Base-by-base conservation (phyloP, 2,329 filamentous ascomycete genomes). In the Botryotinia narcissicola region DNA sequence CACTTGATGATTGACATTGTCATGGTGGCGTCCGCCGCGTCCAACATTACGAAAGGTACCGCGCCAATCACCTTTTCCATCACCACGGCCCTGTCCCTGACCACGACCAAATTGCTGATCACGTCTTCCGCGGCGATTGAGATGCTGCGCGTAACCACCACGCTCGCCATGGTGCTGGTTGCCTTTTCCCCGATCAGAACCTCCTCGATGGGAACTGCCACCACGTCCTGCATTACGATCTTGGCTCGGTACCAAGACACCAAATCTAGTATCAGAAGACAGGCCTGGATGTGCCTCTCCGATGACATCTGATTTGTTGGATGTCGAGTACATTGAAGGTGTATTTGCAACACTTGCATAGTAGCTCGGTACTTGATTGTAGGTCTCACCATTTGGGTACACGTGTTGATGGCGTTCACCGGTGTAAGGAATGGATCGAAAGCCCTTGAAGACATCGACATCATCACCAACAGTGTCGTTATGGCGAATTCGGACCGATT, bases 401-500 rank as follows among this genome's bases (percentile, higher is more conserved):
- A 22, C 25, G 22, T 73, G 71, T 10, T 35, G 29, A 2, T 68
- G 40, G 3, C 4, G 7, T 1, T 48, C 71, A 10, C 51, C 71
- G 5, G 71, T 46, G 54, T 69, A 73, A 3, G 63, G 71, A 25
- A 69, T 40, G 1, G 72, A 71, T 22, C 72, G 46, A n/a, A 73
- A 73, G 5, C 68, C 72, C 8, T 57, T 51, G 12, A 73, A 73
- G 1, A 70, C 68, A 29, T 70, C 60, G 37, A 42, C 22, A 4
- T 57, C 42, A 12, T 69, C 70, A 18, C 63, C 37, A 40, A 46
- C 37, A 44, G n/a, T 40, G 40, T 76, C 72, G 32, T 76, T 73
- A 25, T 73, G 71, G 22, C 75, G 64, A 20, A 68, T 35, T 37
- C 76, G 42, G 4, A 75, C 63, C 4, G 74, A 74, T 37, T 72